A percentile compares a stretch with the other conserved stretches of the same genome.
phyloP scores from a whole-genome alignment of 495 filamentous ascomycete species.

The Sordaria brevicollis region DNA sequence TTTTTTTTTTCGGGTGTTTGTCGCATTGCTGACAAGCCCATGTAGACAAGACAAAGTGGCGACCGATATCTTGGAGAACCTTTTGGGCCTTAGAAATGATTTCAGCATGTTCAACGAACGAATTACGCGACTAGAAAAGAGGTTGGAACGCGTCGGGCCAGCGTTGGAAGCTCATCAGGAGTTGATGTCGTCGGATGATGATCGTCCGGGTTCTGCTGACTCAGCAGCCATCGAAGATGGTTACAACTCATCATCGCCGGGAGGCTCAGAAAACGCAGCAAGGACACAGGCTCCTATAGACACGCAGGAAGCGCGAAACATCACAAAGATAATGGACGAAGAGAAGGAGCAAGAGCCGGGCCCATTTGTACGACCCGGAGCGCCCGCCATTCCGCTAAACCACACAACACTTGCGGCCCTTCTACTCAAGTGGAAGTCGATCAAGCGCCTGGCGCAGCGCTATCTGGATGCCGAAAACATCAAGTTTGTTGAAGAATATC shows the following conservation, averaged over 20 bases:
- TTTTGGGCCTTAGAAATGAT: constrained; percentile 22
- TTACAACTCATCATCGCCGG: constrained; percentile 12
- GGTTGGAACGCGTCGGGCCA: constrained; percentile 8
- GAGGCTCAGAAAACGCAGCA: constrained; percentile 1
- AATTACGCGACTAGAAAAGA: constrained; percentile 15
- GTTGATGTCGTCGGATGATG: constrained; percentile 8
- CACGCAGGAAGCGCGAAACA: constrained; percentile 18
- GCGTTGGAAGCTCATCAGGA: constrained; percentile 4
- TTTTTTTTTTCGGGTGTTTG: background rate
- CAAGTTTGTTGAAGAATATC: constrained; percentile 54
- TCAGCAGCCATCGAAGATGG: constrained; percentile 13
- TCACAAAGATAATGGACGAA: constrained; percentile 29
- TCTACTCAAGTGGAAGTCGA: constrained; percentile 60
- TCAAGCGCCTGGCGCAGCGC: constrained; percentile 42
- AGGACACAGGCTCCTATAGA: constrained; percentile 8
- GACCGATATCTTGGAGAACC: constrained; percentile 37
- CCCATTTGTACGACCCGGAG: constrained; percentile 36
- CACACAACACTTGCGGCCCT: constrained; percentile 77
- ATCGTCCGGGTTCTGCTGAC: constrained; percentile 14
- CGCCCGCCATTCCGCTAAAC: constrained; percentile 60
- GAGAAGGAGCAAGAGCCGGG: constrained; percentile 36
- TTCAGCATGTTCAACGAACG: constrained; percentile 19
- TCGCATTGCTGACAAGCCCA: constrained; percentile 5
- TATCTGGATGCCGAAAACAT: constrained; percentile 34
- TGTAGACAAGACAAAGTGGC: constrained; percentile 42